Base-by-base conservation (phyloP, 345 rosid species). In the Euphorbia pulcherrima region DNA sequence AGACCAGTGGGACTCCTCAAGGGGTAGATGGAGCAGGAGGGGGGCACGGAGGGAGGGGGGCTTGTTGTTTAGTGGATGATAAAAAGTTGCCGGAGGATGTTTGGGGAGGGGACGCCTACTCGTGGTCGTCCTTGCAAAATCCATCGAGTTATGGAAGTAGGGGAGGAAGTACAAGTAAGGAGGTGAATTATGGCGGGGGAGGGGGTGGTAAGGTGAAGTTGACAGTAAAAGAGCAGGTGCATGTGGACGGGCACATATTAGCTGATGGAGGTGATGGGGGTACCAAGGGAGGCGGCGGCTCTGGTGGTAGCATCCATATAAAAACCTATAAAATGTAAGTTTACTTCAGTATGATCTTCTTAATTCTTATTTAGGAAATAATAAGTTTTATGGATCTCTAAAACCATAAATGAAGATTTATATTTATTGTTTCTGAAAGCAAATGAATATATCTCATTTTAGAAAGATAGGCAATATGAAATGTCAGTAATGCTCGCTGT, bases 61-160 rank as follows among this genome's bases (percentile, higher is more conserved):
- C 99, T 24, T 77, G 86, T 58, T 92, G 90, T 72, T 81, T 88
- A 81, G 82, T 82, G 30, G 89, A 88, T 69, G 69, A 85, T 56
- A 74, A 61, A 21, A 87, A 86, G 89, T 82, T 89, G 63, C 88
- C 98, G 4, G 98, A 88, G 81, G 98, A 95, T 72, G 93, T 90
- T 4, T 92, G 99, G 98, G 99, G 99, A 47, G 99, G 99, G 62
- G 99, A 95, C 74, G 92, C 97, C 0, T 92, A 95, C 68, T 87
- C 99, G 1, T 95, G 99, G 99, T 83, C 92, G 5, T 74, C 83
- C n/a, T 70, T 95, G 81, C 83, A 88, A 69, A 68, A 21, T 44
- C 99, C 99, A 1, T 73, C 74, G 67, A 95, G 99, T 80, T 87
- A 78, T 72, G 99, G 98, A 59, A 95, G 99, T 66, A 80, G 78